These are phyloP conservation scores for Daldinia vernicosa DNA, from an alignment of 495 filamentous ascomycete genomes.

Conservation along the genomic window DNA sequence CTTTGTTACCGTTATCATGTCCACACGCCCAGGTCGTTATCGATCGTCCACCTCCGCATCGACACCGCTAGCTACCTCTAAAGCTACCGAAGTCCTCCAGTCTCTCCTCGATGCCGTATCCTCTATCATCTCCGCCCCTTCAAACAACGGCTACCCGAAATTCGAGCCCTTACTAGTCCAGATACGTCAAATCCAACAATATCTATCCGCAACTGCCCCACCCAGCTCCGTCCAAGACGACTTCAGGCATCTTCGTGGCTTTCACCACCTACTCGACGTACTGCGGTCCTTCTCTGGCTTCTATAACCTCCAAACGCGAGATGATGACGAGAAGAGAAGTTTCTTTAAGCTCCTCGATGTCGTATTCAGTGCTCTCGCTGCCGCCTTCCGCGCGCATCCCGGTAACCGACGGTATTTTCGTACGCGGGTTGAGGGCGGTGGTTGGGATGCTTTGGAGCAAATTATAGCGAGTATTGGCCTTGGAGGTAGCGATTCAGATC, in stretches of 20 bases:
- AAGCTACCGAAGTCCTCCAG: conserved; percentile 68
- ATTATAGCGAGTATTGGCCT: conserved; percentile 68
- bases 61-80: conserved; percentile 60
- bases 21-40: conserved; percentile 60
- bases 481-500: conserved; percentile 65
- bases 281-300: conserved; percentile 73
- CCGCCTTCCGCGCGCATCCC: conserved; percentile 79
- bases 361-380: conserved; percentile 74
- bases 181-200: conserved; percentile 55
- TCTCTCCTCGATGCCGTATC: conserved; percentile 64
- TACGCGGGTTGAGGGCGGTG: conserved; percentile 73
- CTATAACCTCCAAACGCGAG: conserved; percentile 71
- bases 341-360: conserved; percentile 76
- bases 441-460: conserved; percentile 79
- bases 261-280: conserved; percentile 74
- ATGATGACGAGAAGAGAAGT: conserved; percentile 65
- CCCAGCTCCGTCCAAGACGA: conserved; percentile 69
- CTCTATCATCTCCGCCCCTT: conserved; percentile 33
- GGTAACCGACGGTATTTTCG: conserved; percentile 90
- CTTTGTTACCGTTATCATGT: conserved; percentile 50
- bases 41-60: conserved; percentile 71
- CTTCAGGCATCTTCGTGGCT: conserved; percentile 84
- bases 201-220: conserved; percentile 56
- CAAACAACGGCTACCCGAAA: conserved; percentile 51
- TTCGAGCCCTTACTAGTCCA: conserved; percentile 53